These are phyloP conservation scores for Trichophyton verrucosum DNA, from an alignment of 2,329 filamentous ascomycete genomes.

Conservation along the genomic window DNA sequence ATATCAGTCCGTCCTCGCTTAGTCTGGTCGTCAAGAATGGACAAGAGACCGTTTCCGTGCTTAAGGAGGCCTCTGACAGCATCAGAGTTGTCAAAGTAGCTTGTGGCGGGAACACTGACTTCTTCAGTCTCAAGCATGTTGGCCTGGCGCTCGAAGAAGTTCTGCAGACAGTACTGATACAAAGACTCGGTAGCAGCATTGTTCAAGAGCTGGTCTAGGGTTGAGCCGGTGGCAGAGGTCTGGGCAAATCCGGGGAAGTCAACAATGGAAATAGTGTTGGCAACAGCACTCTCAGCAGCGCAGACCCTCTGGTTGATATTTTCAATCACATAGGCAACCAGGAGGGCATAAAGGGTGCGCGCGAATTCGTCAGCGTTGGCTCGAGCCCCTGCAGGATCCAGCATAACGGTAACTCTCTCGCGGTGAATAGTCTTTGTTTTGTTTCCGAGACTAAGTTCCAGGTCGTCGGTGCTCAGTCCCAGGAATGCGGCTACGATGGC, in stretches of 20 bases:
- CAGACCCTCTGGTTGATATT: slow-evolving; percentile 82
- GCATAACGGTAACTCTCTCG: slow-evolving; percentile 96
- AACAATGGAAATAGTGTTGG: slow-evolving; percentile 86
- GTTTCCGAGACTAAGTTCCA: slow-evolving; percentile 83
- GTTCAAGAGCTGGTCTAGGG: slow-evolving; percentile 82
- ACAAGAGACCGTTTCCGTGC: slow-evolving; percentile 78
- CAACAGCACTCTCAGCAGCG: slow-evolving; percentile 73
- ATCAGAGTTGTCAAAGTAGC: slow-evolving; percentile 96
- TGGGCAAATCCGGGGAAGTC: slow-evolving; percentile 95
- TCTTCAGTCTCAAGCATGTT: slow-evolving; percentile 92
- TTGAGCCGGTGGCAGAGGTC: slow-evolving; percentile 66
- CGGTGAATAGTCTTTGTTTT: slow-evolving; percentile 94
- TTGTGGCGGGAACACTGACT: slow-evolving; percentile 76
- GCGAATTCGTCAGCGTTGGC: slow-evolving; percentile 90
- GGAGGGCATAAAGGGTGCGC: slow-evolving; percentile 79
- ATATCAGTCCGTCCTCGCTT: slow-evolving; percentile 75
- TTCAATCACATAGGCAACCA: slow-evolving; percentile 91
- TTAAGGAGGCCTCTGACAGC: slow-evolving; percentile 86
- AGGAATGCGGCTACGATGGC: slow-evolving; percentile 85
- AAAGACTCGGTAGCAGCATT: slow-evolving; percentile 87
- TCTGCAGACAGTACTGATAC: slow-evolving; percentile 87
- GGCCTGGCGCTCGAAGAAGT: slow-evolving; percentile 89
- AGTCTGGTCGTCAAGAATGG: slow-evolving; percentile 92
- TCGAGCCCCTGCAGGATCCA: slow-evolving; percentile 80
- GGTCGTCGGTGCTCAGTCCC: slow-evolving; percentile 64